Conservation (phyloP, 495 filamentous ascomycete species). For the Parachaetomium inaequale region DNA sequence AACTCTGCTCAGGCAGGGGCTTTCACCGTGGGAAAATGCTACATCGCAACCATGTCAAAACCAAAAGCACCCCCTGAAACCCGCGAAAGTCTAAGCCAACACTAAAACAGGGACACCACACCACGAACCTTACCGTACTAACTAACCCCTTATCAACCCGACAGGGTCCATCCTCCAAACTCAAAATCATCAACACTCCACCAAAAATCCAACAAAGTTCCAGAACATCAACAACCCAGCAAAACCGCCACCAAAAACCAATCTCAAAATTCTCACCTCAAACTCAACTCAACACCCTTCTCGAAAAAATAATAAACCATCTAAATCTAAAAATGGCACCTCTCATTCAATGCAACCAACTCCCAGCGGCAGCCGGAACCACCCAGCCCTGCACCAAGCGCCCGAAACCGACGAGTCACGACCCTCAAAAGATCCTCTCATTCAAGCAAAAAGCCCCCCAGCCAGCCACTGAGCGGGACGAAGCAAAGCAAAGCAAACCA, state of each 20-base stretch:
- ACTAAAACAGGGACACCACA: neutral
- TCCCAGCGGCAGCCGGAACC: neutral
- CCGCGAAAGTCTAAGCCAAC: neutral
- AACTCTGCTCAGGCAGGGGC: too few relatives aligned
- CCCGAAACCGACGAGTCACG: neutral
- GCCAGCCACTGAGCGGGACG: neutral
- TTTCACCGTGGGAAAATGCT: neutral
- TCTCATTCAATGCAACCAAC: neutral
- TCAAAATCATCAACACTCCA: neutral
- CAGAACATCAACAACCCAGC: neutral
- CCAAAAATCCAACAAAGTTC: neutral
- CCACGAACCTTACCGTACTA: neutral
- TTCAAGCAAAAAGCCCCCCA: neutral
- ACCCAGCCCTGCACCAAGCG: neutral
- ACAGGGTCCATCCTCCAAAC: neutral
- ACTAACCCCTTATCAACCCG: neutral
- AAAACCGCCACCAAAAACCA: too few relatives aligned
- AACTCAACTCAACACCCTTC: neutral
- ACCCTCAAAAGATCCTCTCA: neutral
- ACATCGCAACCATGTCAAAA: neutral
- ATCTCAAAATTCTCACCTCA: too few relatives aligned
- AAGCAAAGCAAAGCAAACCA: neutral
- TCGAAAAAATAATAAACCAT: too few relatives aligned
- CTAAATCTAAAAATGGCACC: neutral
- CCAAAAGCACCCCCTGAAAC: constrained; percentile 3